Conservation (phyloP, 192 early-diverging fungal species). For the Endogone sp. region DNA sequence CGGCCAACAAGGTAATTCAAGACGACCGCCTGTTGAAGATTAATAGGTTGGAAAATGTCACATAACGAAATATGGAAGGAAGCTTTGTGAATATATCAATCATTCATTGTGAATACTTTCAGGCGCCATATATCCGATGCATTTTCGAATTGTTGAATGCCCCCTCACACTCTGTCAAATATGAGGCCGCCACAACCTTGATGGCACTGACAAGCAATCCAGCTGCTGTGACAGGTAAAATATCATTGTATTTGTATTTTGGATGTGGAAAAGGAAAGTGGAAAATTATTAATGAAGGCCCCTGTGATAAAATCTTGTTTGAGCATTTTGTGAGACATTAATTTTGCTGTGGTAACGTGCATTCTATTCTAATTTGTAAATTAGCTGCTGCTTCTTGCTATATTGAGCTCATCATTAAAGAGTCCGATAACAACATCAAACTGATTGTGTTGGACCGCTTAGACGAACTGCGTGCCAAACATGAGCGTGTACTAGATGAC, state of each 20-base stretch:
- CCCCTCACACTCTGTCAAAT: constrained; percentile 87
- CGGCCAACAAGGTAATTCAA: constrained; percentile 70
- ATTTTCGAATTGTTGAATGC: constrained; percentile 84
- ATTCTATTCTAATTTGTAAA: background rate
- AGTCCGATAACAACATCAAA: constrained; percentile 98
- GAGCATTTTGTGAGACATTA: background rate
- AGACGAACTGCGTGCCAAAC: constrained; percentile 83
- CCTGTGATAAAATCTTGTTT: background rate
- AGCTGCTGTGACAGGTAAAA: constrained; percentile 80
- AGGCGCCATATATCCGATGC: constrained; percentile 87
- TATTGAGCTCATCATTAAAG: constrained; percentile 87
- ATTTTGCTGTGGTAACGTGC: background rate
- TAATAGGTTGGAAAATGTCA: no score
- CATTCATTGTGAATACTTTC: background rate
- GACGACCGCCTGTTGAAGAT: no score
- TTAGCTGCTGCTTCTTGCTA: constrained; percentile 86
- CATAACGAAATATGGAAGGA: constrained; percentile 14
- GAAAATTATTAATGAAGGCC: background rate
- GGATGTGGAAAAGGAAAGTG: background rate
- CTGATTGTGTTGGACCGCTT: constrained; percentile 92
- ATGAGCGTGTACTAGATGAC: constrained; percentile 86
- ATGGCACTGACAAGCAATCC: constrained; percentile 84
- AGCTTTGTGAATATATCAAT: constrained; percentile 6
- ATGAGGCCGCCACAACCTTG: constrained; percentile 94
- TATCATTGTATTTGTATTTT: constrained; percentile 4